phyloP scores from a whole-genome alignment of 805 yeast species.

The Candida chilensis region DNA sequence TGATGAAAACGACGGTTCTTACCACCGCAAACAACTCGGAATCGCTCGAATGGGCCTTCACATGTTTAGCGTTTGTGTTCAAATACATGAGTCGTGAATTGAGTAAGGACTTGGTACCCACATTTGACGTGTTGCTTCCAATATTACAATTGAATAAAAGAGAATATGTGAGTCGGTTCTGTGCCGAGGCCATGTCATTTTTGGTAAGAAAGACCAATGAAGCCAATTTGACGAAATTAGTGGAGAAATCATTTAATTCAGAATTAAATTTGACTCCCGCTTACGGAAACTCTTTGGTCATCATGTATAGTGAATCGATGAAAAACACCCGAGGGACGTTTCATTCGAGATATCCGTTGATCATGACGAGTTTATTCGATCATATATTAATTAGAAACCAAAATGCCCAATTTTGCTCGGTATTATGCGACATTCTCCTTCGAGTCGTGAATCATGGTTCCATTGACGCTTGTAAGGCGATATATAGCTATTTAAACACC shows the following conservation, averaged over 20 bases:
- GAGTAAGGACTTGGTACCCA: slow-evolving; percentile 54
- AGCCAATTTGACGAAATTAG: slow-evolving; percentile 34
- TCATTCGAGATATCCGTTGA: slow-evolving; percentile 59
- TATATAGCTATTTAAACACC: slow-evolving; percentile 22
- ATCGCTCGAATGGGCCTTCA: slow-evolving; percentile 76
- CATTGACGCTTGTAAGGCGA: slow-evolving; percentile 30
- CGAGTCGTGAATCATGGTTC: slow-evolving; percentile 45
- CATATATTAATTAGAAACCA: slow-evolving; percentile 13
- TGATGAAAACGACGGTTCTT: slow-evolving; percentile 38
- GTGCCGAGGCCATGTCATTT: slow-evolving; percentile 87
- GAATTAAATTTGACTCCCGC: slow-evolving; percentile 22
- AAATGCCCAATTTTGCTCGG: slow-evolving; percentile 20
- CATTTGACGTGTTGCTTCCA: slow-evolving; percentile 59
- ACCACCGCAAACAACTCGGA: slow-evolving; percentile 47
- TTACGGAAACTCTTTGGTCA: slow-evolving; percentile 49
- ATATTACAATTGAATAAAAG: slow-evolving; percentile 48
- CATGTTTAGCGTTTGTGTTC: slow-evolving; percentile 79
- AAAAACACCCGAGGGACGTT: slow-evolving; percentile 62
- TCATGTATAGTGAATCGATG: slow-evolving; percentile 65
- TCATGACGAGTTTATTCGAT: slow-evolving; percentile 36
- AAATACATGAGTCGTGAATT: slow-evolving; percentile 70
- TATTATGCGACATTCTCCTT: slow-evolving; percentile 52
- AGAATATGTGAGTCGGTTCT: slow-evolving; percentile 65
- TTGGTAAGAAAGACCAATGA: slow-evolving; percentile 59
- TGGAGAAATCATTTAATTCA: slow-evolving; percentile 32